Evolutionary conservation across 2,329 filamentous ascomycete species (phyloP).

Genomic region (Colletotrichum gloeosporioides): DNA sequence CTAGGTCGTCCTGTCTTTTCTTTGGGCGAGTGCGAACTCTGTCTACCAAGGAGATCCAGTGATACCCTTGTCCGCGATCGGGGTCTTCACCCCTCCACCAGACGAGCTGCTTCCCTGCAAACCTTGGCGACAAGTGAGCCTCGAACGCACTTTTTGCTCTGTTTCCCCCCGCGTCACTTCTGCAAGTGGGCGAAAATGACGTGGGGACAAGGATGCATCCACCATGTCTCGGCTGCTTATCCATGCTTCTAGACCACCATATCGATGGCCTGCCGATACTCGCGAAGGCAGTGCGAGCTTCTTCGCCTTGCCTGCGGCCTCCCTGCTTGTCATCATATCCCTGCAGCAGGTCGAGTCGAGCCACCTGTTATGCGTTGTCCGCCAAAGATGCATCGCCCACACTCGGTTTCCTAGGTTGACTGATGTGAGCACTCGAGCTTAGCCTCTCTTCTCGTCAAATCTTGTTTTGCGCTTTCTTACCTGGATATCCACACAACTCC

Average conservation of each 20-base stretch:
- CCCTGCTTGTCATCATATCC: not conserved
- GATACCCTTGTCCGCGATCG: not conserved
- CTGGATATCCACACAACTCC: not conserved
- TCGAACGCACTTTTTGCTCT: not conserved
- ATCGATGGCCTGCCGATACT: not conserved
- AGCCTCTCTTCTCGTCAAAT: not conserved
- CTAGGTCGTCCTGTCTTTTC: not conserved
- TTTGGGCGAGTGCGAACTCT: not conserved
- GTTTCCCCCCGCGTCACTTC: not conserved
- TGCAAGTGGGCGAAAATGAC: constrained; percentile 10
- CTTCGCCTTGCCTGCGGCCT: not conserved
- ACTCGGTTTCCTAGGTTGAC: not conserved
- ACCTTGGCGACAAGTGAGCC: not conserved
- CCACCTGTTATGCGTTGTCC: not conserved
- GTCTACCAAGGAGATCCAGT: not conserved
- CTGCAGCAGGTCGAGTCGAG: not conserved
- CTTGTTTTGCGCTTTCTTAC: constrained; percentile 3
- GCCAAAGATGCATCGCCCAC: not conserved
- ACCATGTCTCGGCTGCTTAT: not conserved
- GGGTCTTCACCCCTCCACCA: not conserved
- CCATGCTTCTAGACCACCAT: not conserved
- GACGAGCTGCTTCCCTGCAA: not conserved
- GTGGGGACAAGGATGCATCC: not conserved
- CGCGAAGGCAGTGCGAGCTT: not conserved
- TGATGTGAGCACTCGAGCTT: not conserved